A percentile compares a stretch with the other conserved stretches of the same genome.
Evolutionary conservation across 2,329 filamentous ascomycete species (phyloP).

Genomic region (Ramichloridium luteum): DNA sequence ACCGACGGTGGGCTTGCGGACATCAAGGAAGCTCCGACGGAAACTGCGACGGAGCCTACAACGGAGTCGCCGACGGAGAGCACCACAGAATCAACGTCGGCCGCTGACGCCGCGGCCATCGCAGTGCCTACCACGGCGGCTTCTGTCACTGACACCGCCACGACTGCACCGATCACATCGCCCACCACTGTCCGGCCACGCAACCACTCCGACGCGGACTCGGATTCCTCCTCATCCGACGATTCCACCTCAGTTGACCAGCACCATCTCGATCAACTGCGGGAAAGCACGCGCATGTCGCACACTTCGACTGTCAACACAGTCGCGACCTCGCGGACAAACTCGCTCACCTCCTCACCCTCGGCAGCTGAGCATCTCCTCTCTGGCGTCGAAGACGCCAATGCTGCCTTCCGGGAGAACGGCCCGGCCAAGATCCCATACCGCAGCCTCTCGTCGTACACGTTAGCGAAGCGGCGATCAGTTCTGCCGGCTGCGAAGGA

Average conservation of each 20-base stretch:
- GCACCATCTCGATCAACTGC: conserved; percentile 18
- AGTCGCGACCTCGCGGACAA: conserved; percentile 15
- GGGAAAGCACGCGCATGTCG: conserved; percentile 21
- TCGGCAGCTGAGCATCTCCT: conserved; percentile 10
- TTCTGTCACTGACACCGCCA: too few relatives aligned
- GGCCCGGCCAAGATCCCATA: conserved; percentile 9
- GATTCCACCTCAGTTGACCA: conserved; percentile 16
- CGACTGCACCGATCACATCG: conserved; percentile 9
- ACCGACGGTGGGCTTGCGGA: too few relatives aligned
- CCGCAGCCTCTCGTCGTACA: conserved; percentile 17
- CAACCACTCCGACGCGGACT: conserved; percentile 14
- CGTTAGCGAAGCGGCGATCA: conserved; percentile 14
- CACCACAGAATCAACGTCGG: too few relatives aligned
- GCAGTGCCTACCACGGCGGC: too few relatives aligned
- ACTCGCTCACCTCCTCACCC: conserved; percentile 18
- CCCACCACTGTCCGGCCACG: conserved; percentile 8
- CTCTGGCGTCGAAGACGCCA: conserved; percentile 4
- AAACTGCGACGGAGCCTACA: too few relatives aligned
- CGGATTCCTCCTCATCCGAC: conserved; percentile 17
- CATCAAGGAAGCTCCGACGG: too few relatives aligned
- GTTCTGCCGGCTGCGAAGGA: conserved; percentile 8
- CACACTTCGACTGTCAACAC: conserved; percentile 18
- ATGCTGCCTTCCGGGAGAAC: too few relatives aligned
- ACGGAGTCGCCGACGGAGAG: too few relatives aligned
- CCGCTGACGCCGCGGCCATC: too few relatives aligned